phyloP scores from a whole-genome alignment of 192 early-diverging fungal species.

The Linnemannia schmuckeri region DNA sequence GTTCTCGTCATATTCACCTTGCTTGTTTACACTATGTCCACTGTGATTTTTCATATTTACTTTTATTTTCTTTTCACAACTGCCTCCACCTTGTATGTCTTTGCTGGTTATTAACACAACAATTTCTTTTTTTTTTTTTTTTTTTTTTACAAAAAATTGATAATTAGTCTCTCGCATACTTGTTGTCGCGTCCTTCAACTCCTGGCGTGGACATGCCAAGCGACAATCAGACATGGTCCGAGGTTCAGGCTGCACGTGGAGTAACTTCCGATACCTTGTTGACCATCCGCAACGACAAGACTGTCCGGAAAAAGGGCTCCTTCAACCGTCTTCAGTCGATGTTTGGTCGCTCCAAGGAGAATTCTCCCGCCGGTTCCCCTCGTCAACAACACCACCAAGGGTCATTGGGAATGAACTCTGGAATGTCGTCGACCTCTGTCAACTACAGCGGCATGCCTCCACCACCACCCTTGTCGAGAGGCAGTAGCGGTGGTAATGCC shows the following conservation, averaged over 20 bases:
- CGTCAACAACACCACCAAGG: background rate
- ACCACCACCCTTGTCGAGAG: background rate
- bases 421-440: conserved; percentile 2
- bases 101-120: background rate
- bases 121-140: background rate
- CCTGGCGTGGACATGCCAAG: conserved; percentile 33
- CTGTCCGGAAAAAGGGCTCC: conserved; percentile 47
- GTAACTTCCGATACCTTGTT: conserved; percentile 28
- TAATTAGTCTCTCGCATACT: conserved; percentile 35
- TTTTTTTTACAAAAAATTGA: background rate
- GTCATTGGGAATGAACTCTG: background rate
- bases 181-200: conserved; percentile 48
- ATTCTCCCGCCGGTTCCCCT: conserved; percentile 31
- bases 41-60: background rate
- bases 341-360: conserved; percentile 51
- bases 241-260: conserved; percentile 44
- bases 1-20: too few relatives aligned
- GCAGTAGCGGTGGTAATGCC: background rate
- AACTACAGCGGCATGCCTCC: conserved; percentile 9
- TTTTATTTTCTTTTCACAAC: background rate
- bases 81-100: background rate
- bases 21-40: too few relatives aligned
- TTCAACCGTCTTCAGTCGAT: conserved; percentile 45
- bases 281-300: conserved; percentile 42
- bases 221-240: conserved; percentile 52